Conservation (phyloP, 345 rosid genomes). For the Geranium brycei region DNA sequence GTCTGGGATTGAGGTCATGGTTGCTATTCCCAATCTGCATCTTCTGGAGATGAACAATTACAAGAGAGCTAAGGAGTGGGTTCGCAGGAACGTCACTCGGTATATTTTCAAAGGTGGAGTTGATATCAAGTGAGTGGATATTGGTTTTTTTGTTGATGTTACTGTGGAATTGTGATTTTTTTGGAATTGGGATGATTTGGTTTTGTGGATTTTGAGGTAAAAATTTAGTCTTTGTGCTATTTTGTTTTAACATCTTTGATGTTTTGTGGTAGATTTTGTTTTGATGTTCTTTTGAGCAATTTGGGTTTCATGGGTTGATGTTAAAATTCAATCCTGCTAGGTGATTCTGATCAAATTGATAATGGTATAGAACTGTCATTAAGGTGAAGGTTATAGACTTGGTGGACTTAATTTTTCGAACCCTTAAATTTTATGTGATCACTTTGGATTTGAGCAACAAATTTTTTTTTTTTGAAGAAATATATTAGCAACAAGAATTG, state of each 20-base stretch:
- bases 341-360: no score
- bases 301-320: not conserved
- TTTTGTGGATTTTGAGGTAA: not conserved
- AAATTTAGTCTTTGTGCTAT: no score
- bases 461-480: no score
- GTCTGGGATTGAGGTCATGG: conserved; percentile 73
- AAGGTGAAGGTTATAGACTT: not conserved
- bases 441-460: not conserved
- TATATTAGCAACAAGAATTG: no score
- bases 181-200: no score
- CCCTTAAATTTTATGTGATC: not conserved
- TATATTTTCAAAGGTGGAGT: conserved; percentile 62
- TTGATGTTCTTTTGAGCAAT: not conserved
- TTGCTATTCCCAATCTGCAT: conserved; percentile 81
- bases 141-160: not conserved
- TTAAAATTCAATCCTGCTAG: no score
- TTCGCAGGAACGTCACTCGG: conserved; percentile 45
- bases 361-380: not conserved
- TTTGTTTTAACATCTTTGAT: no score
- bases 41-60: conserved; percentile 47
- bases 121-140: conserved; percentile 39
- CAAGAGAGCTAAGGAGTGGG: conserved; percentile 55
- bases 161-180: not conserved
- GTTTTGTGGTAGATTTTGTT: not conserved
- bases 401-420: not conserved